Conservation (phyloP, 169 alveolate genomes). For the Plasmodium relictum region DNA sequence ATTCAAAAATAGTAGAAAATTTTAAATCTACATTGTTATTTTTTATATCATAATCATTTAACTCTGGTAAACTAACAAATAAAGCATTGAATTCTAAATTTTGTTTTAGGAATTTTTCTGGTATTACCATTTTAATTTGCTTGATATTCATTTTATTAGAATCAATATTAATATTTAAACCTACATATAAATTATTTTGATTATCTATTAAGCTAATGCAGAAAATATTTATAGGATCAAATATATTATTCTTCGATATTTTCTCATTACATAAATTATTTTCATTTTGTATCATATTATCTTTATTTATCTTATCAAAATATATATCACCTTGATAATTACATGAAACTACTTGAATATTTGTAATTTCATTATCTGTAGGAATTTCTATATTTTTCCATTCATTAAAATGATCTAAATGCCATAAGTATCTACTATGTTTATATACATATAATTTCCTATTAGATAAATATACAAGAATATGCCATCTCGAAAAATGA, state of each 20-base stretch:
- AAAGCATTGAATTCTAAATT: slow-evolving; percentile 11
- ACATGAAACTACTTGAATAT: slow-evolving; percentile 57
- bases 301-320: slow-evolving; percentile 10
- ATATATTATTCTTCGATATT: not conserved
- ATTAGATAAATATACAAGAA: slow-evolving; percentile 47
- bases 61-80: slow-evolving; percentile 55
- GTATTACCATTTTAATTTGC: slow-evolving; percentile 36
- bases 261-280: not conserved
- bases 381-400: slow-evolving; percentile 46
- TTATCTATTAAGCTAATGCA: slow-evolving; percentile 38
- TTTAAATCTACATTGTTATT: slow-evolving; percentile 7
- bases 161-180: slow-evolving; percentile 14
- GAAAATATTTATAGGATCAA: slow-evolving; percentile 39
- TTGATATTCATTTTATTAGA: slow-evolving; percentile 9
- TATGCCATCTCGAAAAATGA: slow-evolving; percentile 70
- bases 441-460: slow-evolving; percentile 34
- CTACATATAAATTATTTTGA: slow-evolving; percentile 30
- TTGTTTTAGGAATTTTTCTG: slow-evolving; percentile 4
- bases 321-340: slow-evolving; percentile 42
- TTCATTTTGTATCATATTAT: not conserved
- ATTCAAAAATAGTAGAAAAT: slow-evolving; percentile 27
- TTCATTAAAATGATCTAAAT: slow-evolving; percentile 37
- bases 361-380: slow-evolving; percentile 26
- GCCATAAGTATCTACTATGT: slow-evolving; percentile 31
- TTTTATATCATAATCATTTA: slow-evolving; percentile 11